Conservation (phyloP, 495 filamentous ascomycete genomes). For the Durotheca rogersii region DNA sequence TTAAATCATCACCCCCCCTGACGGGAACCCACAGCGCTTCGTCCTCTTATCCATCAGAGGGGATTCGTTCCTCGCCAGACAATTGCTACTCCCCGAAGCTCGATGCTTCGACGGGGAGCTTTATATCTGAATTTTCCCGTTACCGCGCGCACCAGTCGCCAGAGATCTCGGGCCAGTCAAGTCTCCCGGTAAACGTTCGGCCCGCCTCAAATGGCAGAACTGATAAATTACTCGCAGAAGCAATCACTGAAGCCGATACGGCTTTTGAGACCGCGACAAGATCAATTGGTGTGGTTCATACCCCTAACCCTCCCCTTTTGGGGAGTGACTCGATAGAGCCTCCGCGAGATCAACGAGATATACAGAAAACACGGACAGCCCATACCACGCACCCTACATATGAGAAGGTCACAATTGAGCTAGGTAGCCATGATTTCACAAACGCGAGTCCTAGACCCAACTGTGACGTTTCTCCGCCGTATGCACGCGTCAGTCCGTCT, state of each 20-base stretch:
- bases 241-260: conserved; percentile 18
- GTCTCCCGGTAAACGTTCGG: conserved; percentile 1
- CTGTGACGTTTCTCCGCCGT: conserved; percentile 11
- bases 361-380: background rate
- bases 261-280: conserved; percentile 24
- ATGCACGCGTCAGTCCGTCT: conserved; percentile 6
- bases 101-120: conserved; percentile 14
- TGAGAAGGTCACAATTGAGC: conserved; percentile 17
- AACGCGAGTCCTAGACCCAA: too few relatives aligned
- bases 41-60: conserved; percentile 37
- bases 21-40: conserved; percentile 22
- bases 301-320: conserved; percentile 12
- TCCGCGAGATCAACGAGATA: background rate
- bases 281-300: conserved; percentile 12
- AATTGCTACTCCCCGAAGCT: conserved; percentile 17
- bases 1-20: background rate
- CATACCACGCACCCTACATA: background rate
- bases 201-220: conserved; percentile 1
- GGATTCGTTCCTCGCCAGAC: conserved; percentile 28
- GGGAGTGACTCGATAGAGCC: conserved; percentile 6
- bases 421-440: too few relatives aligned
- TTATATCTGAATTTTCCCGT: conserved; percentile 17
- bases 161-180: conserved; percentile 3
- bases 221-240: conserved; percentile 24
- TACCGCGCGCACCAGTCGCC: conserved; percentile 9